Conservation (phyloP, 2,329 filamentous ascomycete genomes). For the Epichloe baconii region DNA sequence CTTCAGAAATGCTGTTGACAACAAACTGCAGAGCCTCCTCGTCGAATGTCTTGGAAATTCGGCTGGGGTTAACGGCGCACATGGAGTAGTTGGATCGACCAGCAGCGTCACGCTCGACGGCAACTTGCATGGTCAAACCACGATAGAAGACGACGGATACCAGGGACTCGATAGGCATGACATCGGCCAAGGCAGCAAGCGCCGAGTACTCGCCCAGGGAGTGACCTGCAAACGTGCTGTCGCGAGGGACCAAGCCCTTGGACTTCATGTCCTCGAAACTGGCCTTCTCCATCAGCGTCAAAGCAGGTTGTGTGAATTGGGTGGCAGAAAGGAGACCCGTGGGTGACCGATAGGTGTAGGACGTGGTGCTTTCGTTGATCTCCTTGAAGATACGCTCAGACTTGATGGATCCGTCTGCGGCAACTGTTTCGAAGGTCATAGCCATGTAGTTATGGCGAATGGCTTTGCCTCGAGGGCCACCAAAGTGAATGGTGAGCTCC, state of each 20-base stretch:
- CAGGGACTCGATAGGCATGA: slow-evolving; percentile 98
- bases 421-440: slow-evolving; percentile 99
- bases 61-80: slow-evolving; percentile 97
- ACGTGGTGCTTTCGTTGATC: slow-evolving; percentile 81
- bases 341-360: slow-evolving; percentile 93
- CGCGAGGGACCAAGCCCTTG: slow-evolving; percentile 88
- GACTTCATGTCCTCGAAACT: slow-evolving; percentile 98
- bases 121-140: slow-evolving; percentile 97
- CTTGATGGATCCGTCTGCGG: slow-evolving; percentile 81
- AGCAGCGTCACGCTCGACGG: slow-evolving; percentile 84
- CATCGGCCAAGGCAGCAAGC: slow-evolving; percentile 86
- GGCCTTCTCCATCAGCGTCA: slow-evolving; percentile 99
- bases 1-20: slow-evolving; percentile 86
- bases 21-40: slow-evolving; percentile 95
- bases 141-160: slow-evolving; percentile 99
- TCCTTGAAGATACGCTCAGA: slow-evolving; percentile 99
- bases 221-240: slow-evolving; percentile 96
- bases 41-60: slow-evolving; percentile 97
- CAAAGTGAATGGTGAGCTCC: slow-evolving; percentile 96
- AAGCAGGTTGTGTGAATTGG: slow-evolving; percentile 93
- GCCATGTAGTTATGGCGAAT: slow-evolving; percentile 99
- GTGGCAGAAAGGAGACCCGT: slow-evolving; percentile 91
- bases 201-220: slow-evolving; percentile 99
- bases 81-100: slow-evolving; percentile 98
- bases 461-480: slow-evolving; percentile 88